A percentile compares a stretch with the other conserved stretches of the same genome.
Evolutionary conservation across 2,329 filamentous ascomycete genomes (phyloP).

Genomic region (Stagonosporopsis tanaceti): DNA sequence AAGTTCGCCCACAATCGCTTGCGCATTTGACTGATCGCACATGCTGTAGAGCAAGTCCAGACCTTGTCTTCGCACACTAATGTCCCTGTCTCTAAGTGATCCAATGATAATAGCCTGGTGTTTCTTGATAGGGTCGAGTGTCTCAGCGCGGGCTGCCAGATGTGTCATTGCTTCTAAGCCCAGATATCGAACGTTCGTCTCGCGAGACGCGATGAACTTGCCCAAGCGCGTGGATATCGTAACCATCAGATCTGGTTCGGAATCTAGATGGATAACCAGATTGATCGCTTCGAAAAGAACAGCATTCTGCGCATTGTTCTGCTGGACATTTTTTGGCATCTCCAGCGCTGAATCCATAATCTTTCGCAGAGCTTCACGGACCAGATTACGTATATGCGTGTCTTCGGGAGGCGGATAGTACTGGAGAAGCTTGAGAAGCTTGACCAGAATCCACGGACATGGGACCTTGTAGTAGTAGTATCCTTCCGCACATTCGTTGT

Average conservation of each 20-base stretch:
- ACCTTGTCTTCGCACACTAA: slow-evolving; percentile 94
- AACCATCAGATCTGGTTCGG: slow-evolving; percentile 92
- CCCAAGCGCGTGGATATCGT: slow-evolving; percentile 91
- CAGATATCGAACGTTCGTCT: slow-evolving; percentile 96
- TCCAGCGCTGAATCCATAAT: slow-evolving; percentile 93
- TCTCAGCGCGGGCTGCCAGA: slow-evolving; percentile 90
- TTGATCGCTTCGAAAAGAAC: slow-evolving; percentile 99
- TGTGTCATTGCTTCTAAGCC: slow-evolving; percentile 98
- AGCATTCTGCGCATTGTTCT: slow-evolving; percentile 98
- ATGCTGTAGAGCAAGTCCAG: slow-evolving; percentile 98
- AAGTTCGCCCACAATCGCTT: slow-evolving; percentile 90
- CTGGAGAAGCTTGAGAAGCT: slow-evolving; percentile 87
- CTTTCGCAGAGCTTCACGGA: slow-evolving; percentile 88
- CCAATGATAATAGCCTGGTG: slow-evolving; percentile 96
- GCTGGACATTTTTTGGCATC: slow-evolving; percentile 96
- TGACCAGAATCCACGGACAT: slow-evolving; percentile 97
- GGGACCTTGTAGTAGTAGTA: slow-evolving; percentile 99
- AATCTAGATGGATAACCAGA: slow-evolving; percentile 95
- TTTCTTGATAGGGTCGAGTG: slow-evolving; percentile 95
- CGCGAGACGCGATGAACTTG: slow-evolving; percentile 94
- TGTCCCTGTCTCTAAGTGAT: slow-evolving; percentile 92
- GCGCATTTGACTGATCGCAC: slow-evolving; percentile 96
- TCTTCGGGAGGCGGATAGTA: slow-evolving; percentile 98
- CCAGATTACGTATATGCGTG: slow-evolving; percentile 87
- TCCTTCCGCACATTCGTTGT: slow-evolving; percentile 86